Evolutionary conservation across 208 protist genomes (phyloP), one percentile per base, ranked within the genome.

Genomic region (Phytomonas serpens): DNA sequence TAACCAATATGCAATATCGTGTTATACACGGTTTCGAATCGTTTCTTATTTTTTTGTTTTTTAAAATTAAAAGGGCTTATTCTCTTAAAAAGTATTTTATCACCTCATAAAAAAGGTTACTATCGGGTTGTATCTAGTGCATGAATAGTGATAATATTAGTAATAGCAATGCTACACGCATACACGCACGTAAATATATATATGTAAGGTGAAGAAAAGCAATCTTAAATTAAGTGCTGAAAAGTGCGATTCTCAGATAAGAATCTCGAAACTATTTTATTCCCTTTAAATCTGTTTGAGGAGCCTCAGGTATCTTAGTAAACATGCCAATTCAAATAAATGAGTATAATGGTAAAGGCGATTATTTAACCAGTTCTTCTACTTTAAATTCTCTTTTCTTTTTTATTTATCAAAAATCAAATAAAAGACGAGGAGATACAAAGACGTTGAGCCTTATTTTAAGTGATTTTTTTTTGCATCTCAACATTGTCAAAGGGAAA

Each of bases 31-130:
- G 40, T 16, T 47, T 47, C 14, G 40, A 47, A 47, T 38, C 9
- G 62, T 19, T 42, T 38, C 9, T 38, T 65, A 65, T 38, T 65
- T 65, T 65, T 34, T 38, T 3, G 9, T 11, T 11, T 65, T 13
- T 14, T 16, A 42, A 34, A 65, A 34, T 11, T 11, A 16, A 34
- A 65, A 19, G 32, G 9, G 34, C 13, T 65, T 65, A 42, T 65
- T 34, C 14, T 42, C 34, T 65, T 65, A 19, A 65, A 65, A 36
- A 36, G 34, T 65, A 42, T 11, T 34, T 65, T 65, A 65, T 1
- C 9, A 65, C 62, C 14, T 65, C 14, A 65, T 31, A 63, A 19
- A 65, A 65, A 42, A 65, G 9, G 9, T 65, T 38, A 65, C 9
- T 65, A 65, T 47, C 40, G 14, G 14, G 40, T 47, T 23, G 2